A percentile compares a stretch with the other conserved stretches of the same genome.
Conservation (phyloP, 345 rosid genomes). For the Eucalyptus curtisii region DNA sequence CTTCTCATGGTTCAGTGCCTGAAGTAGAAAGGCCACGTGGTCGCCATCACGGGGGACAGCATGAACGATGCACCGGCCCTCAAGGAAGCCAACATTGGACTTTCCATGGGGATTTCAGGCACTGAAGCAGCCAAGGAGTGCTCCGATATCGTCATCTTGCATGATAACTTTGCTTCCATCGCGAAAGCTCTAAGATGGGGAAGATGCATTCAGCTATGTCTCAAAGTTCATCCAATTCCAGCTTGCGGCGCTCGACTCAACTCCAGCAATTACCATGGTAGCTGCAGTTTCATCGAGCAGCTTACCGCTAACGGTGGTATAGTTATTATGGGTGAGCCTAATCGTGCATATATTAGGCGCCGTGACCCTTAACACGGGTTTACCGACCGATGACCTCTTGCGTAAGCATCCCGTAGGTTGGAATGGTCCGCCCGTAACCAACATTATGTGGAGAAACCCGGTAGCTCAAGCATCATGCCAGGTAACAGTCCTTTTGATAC, state of each 20-base stretch:
- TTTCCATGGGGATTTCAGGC: constrained; percentile 65
- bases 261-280: neutral
- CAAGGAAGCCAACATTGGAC: constrained; percentile 63
- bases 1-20: constrained; percentile 69
- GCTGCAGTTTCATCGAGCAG: constrained; percentile 70
- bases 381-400: constrained; percentile 53
- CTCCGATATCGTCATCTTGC: constrained; percentile 64
- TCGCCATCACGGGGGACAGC: constrained; percentile 62
- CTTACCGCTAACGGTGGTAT: constrained; percentile 63
- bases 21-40: constrained; percentile 48
- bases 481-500: constrained; percentile 36
- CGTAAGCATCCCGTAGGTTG: constrained; percentile 46
- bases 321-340: constrained; percentile 57
- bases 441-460: constrained; percentile 66
- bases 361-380: constrained; percentile 49
- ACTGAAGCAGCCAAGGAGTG: constrained; percentile 60
- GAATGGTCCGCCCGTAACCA: constrained; percentile 51
- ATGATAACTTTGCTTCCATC: constrained; percentile 59
- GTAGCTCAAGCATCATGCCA: constrained; percentile 55
- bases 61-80: constrained; percentile 74
- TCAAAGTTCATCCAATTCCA: constrained; percentile 79
- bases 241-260: constrained; percentile 1
- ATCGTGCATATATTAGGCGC: constrained; percentile 72
- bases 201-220: constrained; percentile 57
- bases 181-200: constrained; percentile 70